phyloP scores from a whole-genome alignment of 1,139 yeast species.

The Nematodospora anomalae region DNA sequence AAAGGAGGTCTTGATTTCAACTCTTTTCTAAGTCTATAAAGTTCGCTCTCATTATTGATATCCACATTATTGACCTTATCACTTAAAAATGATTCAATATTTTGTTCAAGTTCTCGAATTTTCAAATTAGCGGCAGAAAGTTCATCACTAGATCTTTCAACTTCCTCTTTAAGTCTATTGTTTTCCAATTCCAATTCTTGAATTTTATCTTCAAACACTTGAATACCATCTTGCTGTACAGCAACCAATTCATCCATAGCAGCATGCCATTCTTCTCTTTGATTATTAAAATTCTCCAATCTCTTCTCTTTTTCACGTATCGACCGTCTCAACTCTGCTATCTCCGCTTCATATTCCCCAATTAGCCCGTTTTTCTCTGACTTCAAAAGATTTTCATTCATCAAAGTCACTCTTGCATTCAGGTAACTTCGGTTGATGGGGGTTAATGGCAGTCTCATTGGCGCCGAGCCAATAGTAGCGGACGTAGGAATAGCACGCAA shows the following conservation, averaged over 20 bases:
- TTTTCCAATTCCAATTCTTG: slow-evolving; percentile 14
- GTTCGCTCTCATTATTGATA: slow-evolving; percentile 17
- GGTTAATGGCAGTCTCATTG: slow-evolving; percentile 8
- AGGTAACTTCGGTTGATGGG: slow-evolving; percentile 9
- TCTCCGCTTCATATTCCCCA: slow-evolving; percentile 44
- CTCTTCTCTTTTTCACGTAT: slow-evolving; percentile 43
- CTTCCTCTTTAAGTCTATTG: slow-evolving; percentile 13
- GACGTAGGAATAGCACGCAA: background rate
- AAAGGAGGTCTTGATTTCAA: slow-evolving; percentile 33
- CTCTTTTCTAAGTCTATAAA: slow-evolving; percentile 20
- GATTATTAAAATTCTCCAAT: slow-evolving; percentile 48
- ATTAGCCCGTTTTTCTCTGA: slow-evolving; percentile 6
- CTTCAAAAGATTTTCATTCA: slow-evolving; percentile 9
- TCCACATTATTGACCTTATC: slow-evolving; percentile 14
- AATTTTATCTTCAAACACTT: slow-evolving; percentile 21
- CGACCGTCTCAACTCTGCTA: slow-evolving; percentile 21
- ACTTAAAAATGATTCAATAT: slow-evolving; percentile 7
- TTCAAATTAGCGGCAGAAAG: slow-evolving; percentile 21
- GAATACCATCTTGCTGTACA: slow-evolving; percentile 39
- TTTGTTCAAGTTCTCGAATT: slow-evolving; percentile 16
- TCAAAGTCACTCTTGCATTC: slow-evolving; percentile 9
- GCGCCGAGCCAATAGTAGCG: background rate
- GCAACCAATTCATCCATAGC: slow-evolving; percentile 54
- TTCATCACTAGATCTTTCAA: slow-evolving; percentile 15
- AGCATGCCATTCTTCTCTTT: slow-evolving; percentile 57